These are phyloP conservation scores for Populus deltoides DNA, from an alignment of 345 rosid species.

Conservation along the genomic window DNA sequence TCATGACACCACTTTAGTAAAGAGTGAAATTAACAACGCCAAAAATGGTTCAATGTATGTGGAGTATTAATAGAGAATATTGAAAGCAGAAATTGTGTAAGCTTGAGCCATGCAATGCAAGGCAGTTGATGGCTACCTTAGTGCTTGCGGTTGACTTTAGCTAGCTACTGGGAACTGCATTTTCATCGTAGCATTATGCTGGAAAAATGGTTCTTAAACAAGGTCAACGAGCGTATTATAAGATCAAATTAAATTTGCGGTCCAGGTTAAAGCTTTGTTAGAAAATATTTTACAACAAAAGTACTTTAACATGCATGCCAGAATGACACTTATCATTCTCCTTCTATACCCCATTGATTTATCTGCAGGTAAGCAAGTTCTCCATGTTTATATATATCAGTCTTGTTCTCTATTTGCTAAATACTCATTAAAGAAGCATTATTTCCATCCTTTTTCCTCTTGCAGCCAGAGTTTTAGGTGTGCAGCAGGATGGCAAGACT, in stretches of 20 bases:
- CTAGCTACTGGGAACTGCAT: slow-evolving; percentile 17
- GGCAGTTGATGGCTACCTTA: neutral
- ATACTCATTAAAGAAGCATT: too few species aligned
- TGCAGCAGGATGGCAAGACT: neutral
- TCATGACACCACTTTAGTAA: neutral
- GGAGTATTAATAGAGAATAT: neutral
- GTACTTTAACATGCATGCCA: too few species aligned
- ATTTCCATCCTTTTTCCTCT: neutral
- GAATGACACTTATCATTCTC: too few species aligned
- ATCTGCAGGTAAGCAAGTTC: slow-evolving; percentile 19
- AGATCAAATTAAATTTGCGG: too few species aligned
- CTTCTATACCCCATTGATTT: slow-evolving; percentile 6
- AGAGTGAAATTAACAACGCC: neutral
- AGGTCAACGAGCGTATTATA: too few species aligned
- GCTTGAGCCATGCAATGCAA: slow-evolving; percentile 4
- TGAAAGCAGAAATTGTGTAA: neutral
- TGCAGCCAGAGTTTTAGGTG: slow-evolving; percentile 15
- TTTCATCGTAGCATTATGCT: neutral
- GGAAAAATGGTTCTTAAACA: too few species aligned
- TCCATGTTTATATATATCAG: neutral
- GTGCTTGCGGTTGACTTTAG: slow-evolving; percentile 16
- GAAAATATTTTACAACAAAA: too few species aligned
- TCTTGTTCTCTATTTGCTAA: neutral
- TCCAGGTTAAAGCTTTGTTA: too few species aligned
- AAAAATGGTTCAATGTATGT: neutral